Base-by-base conservation (phyloP, 2,329 filamentous ascomycete species). In the Fusarium lyarnte region DNA sequence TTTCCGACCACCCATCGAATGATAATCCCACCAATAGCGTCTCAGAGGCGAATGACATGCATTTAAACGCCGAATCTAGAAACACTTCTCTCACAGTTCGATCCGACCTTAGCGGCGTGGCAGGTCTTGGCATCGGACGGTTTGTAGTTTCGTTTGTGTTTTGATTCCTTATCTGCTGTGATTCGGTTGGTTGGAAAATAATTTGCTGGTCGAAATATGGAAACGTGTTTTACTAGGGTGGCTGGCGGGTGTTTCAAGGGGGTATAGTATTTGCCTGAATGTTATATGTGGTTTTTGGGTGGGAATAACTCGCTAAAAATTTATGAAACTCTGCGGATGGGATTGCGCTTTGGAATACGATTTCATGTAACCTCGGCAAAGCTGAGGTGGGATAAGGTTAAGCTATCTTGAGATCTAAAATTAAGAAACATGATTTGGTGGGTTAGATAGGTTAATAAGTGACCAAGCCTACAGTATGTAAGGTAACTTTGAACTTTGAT, bases 171-270 rank as follows among this genome's bases (percentile, higher is more conserved):
- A 21, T 35, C n/a, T 46, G 29, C 39, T 35, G 39, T 8, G 23
- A 13, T 46, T 45, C 8, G 29, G 39, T 43, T 57, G 53, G 53
- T 6, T 57, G 39, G 6, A 57, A 57, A 41, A 27, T 23, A 25
- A 33, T 39, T 17, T 25, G 46, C 23, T 23, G 11, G 42, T 47
- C 12, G 31, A 29, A 35, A 25, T 29, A 45, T 25, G 35, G 41
- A 63, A 63, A 63, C 60, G 43, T 42, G 55, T 46, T 58, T 63
- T 49, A 54, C 54, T 16, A 59, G 54, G 60, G 36, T 45, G 13
- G 43, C 7, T 46, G 23, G 39, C 39, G 13, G 53, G 45, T 36
- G 61, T 63, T 63, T 63, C 54, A 63, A 60, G 61, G 61, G 61
- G 61, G 38, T 23, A 36, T 57, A 36, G 5, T 17, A 35, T 39